Percentiles rank a stretch among this genome's conserved stretches.
Evolutionary conservation across 2,329 filamentous ascomycete genomes (phyloP).

Genomic region (Dothideomycetes sp.): DNA sequence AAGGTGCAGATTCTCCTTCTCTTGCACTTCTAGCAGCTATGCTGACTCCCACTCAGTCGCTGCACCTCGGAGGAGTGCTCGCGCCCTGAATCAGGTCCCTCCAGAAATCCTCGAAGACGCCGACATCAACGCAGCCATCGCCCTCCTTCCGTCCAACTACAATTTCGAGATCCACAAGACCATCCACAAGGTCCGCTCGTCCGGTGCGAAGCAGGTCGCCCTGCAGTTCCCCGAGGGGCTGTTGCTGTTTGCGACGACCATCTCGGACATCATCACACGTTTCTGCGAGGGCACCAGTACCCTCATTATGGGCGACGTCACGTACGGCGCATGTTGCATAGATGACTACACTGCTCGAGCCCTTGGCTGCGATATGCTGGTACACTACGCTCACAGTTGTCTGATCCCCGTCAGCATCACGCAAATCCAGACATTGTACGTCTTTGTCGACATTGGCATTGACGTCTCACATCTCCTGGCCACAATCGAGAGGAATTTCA

Average conservation of each 20-base stretch:
- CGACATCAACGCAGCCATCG: conserved; percentile 78
- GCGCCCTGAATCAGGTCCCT: conserved; percentile 86
- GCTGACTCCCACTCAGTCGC: conserved; percentile 44
- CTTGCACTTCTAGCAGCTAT: no score
- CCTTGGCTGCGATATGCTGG: conserved; percentile 83
- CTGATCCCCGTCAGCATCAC: conserved; percentile 94
- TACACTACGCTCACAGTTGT: conserved; percentile 96
- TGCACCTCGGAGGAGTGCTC: conserved; percentile 60
- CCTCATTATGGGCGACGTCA: conserved; percentile 98
- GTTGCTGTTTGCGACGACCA: conserved; percentile 90
- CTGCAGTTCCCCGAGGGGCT: conserved; percentile 97
- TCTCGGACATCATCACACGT: conserved; percentile 88
- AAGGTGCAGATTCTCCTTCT: conserved; percentile 45
- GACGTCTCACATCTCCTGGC: conserved; percentile 80
- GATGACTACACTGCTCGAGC: conserved; percentile 96
- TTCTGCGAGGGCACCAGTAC: conserved; percentile 91
- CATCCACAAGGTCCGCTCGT: conserved; percentile 80
- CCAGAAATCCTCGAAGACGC: conserved; percentile 75
- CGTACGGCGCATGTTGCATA: conserved; percentile 96
- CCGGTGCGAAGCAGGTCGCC: conserved; percentile 71
- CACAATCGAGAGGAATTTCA: conserved; percentile 81
- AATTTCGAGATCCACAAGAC: conserved; percentile 98
- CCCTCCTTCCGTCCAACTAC: conserved; percentile 87
- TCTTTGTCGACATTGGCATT: conserved; percentile 97
- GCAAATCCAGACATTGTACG: conserved; percentile 92